Conservation (phyloP, 352 stramenopile species). For the Blastocystis sp. region DNA sequence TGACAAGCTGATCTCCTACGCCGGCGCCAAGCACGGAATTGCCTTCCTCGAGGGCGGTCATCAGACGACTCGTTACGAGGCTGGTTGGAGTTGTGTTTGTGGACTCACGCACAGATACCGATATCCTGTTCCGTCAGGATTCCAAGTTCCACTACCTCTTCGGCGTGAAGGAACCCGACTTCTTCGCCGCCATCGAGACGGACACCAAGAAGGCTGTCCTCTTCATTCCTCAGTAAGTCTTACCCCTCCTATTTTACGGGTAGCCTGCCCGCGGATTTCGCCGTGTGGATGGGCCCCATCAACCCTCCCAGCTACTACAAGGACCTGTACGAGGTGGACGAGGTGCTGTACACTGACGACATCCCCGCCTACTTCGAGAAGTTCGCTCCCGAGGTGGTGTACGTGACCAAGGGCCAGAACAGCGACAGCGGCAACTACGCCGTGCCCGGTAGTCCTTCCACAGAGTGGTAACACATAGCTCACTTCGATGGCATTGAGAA, state of each 20-base stretch:
- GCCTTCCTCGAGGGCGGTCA: constrained; percentile 70
- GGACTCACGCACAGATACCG: constrained; percentile 66
- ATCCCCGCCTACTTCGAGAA: constrained; percentile 77
- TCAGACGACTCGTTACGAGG: constrained; percentile 70
- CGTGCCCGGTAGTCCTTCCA: constrained; percentile 1
- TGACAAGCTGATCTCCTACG: constrained; percentile 47
- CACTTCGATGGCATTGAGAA: constrained; percentile 78
- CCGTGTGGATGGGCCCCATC: constrained; percentile 89
- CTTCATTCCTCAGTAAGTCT: constrained; percentile 74
- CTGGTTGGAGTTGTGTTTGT: constrained; percentile 43
- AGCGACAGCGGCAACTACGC: constrained; percentile 70
- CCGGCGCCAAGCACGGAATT: constrained; percentile 51
- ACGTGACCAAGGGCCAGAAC: constrained; percentile 78
- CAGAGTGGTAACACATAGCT: not conserved
- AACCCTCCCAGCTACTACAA: constrained; percentile 82
- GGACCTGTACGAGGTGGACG: constrained; percentile 85
- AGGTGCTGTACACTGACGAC: constrained; percentile 80
- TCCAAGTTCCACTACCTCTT: constrained; percentile 97
- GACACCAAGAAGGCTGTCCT: constrained; percentile 79
- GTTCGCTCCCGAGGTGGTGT: constrained; percentile 76
- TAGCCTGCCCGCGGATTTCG: constrained; percentile 83
- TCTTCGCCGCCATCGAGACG: constrained; percentile 82
- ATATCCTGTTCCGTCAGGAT: constrained; percentile 88
- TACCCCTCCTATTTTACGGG: constrained; percentile 75
- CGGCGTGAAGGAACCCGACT: constrained; percentile 90